Conservation (phyloP, 2,329 filamentous ascomycete species). For the Penicillium italicum region DNA sequence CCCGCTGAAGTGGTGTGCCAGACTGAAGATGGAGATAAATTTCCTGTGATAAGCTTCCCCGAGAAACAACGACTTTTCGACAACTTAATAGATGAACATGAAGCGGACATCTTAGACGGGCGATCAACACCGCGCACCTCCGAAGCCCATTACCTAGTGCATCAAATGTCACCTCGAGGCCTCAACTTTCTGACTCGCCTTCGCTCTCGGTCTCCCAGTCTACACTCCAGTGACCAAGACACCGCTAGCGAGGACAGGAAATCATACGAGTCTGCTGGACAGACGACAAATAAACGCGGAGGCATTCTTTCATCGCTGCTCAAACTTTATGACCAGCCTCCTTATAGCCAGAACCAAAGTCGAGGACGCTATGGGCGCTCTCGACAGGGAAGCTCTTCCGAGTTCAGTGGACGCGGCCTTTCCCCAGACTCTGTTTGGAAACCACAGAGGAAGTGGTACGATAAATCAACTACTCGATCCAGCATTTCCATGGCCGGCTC, state of each 20-base stretch:
- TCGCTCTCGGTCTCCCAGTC: constrained; percentile 29
- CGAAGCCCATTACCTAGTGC: constrained; percentile 35
- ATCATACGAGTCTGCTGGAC: constrained; percentile 58
- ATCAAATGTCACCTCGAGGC: constrained; percentile 38
- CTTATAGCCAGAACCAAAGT: constrained; percentile 18
- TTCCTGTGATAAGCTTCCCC: constrained; percentile 33
- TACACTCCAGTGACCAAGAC: constrained; percentile 32
- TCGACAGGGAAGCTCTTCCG: constrained; percentile 32
- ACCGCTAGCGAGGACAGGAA: constrained; percentile 42
- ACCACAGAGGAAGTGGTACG: constrained; percentile 39
- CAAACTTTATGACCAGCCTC: constrained; percentile 61
- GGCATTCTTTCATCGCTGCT: constrained; percentile 71
- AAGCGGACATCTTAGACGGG: constrained; percentile 25
- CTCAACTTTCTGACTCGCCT: constrained; percentile 33
- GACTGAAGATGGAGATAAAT: constrained; percentile 34
- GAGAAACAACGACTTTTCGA: constrained; percentile 34
- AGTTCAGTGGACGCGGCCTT: constrained; percentile 29
- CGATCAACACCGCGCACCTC: constrained; percentile 27
- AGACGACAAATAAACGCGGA: constrained; percentile 65
- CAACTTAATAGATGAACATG: constrained; percentile 33
- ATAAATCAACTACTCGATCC: constrained; percentile 37
- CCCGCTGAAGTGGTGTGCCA: constrained; percentile 26
- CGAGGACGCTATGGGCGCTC: constrained; percentile 29
- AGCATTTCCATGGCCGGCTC: constrained; percentile 34
- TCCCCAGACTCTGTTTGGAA: constrained; percentile 35